phyloP scores from a whole-genome alignment of 225 moss, liverwort and hornwort species.

The Rhytidiadelphus loreus region DNA sequence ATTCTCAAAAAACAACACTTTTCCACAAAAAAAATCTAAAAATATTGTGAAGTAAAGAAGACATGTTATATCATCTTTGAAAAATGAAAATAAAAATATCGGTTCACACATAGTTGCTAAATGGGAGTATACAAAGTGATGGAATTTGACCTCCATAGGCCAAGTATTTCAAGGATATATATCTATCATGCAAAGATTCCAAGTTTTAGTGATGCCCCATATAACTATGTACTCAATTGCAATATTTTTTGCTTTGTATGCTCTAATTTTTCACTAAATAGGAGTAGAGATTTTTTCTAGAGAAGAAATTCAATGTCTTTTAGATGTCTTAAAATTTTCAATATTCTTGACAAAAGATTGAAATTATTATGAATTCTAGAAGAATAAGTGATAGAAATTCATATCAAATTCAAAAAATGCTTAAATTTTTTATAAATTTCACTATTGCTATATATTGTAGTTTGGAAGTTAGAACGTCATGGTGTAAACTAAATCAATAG shows the following conservation, averaged over 20 bases:
- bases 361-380: not conserved
- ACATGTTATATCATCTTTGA: not conserved
- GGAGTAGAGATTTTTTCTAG: not conserved
- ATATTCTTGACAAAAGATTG: not conserved
- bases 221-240: rapidly evolving
- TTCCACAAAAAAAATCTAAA: too few relatives aligned
- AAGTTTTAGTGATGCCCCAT: rapidly evolving
- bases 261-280: not conserved
- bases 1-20: too few relatives aligned
- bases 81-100: not conserved
- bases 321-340: not conserved
- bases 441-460: not conserved
- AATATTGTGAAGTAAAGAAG: not conserved
- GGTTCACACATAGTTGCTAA: not conserved
- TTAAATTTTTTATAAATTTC: not conserved
- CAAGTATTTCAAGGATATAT: rapidly evolving
- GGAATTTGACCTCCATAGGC: not conserved
- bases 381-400: too few relatives aligned
- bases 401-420: not conserved
- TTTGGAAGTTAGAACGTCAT: not conserved
- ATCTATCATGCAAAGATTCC: not conserved
- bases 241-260: not conserved
- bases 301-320: not conserved
- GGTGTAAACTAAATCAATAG: not conserved
- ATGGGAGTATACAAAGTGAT: not conserved